Evolutionary conservation across 2,329 filamentous ascomycete species (phyloP).

Genomic region (Sphaerulina populicola): DNA sequence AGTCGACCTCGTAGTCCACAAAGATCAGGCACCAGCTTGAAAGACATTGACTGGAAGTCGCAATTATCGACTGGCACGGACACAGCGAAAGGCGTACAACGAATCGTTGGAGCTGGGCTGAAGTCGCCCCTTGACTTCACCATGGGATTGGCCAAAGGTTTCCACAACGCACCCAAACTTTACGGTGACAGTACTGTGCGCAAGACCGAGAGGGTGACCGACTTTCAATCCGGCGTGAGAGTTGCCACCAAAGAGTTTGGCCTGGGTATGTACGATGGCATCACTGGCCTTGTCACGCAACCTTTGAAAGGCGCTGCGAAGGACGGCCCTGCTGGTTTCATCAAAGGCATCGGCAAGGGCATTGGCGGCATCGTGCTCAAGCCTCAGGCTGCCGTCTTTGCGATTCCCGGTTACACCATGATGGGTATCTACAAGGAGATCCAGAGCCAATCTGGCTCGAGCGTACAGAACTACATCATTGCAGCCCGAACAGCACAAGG

Average conservation of each 20-base stretch:
- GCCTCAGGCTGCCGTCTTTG: conserved; percentile 55
- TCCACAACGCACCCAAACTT: conserved; percentile 76
- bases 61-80: conserved; percentile 25
- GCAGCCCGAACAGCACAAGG: conserved; percentile 69
- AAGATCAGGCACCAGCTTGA: conserved; percentile 7
- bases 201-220: conserved; percentile 69
- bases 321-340: conserved; percentile 54
- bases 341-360: conserved; percentile 72
- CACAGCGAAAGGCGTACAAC: conserved; percentile 33
- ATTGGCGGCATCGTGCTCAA: conserved; percentile 69
- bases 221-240: conserved; percentile 63
- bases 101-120: conserved; percentile 39
- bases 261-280: conserved; percentile 64
- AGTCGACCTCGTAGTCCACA: conserved; percentile 17
- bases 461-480: conserved; percentile 70
- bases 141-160: conserved; percentile 71
- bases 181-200: conserved; percentile 79
- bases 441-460: conserved; percentile 58
- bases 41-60: conserved; percentile 13
- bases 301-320: conserved; percentile 58
- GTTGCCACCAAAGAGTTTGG: conserved; percentile 64
- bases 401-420: conserved; percentile 62
- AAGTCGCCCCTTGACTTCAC: conserved; percentile 82
- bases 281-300: conserved; percentile 67
- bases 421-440: conserved; percentile 69